Evolutionary conservation across 2,329 filamentous ascomycete species (phyloP).

Genomic region (Diaporthe ampelina): DNA sequence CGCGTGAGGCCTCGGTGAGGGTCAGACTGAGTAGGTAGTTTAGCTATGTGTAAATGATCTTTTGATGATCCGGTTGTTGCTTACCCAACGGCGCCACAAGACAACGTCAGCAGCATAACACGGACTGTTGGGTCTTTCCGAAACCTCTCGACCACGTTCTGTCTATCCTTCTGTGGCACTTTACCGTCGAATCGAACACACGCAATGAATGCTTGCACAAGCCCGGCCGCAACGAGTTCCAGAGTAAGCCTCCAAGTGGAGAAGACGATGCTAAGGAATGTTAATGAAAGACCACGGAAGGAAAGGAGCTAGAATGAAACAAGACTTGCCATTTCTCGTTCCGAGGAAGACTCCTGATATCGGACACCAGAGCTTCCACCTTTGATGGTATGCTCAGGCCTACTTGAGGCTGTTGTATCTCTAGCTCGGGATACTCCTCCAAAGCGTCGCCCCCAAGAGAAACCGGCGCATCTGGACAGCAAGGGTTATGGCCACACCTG

Average conservation of each 20-base stretch:
- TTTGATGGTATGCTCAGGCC: slow-evolving; percentile 49
- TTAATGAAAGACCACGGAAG: slow-evolving; percentile 10
- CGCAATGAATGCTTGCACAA: slow-evolving; percentile 52
- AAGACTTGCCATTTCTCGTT: slow-evolving; percentile 53
- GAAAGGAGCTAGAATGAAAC: background rate
- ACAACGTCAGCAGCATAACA: slow-evolving; percentile 63
- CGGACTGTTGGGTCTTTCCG: slow-evolving; percentile 51
- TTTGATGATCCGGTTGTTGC: slow-evolving; percentile 35
- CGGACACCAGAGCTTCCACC: slow-evolving; percentile 50
- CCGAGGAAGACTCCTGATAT: slow-evolving; percentile 45
- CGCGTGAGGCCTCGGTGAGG: slow-evolving; percentile 61
- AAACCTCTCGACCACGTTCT: slow-evolving; percentile 57
- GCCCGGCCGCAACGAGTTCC: slow-evolving; percentile 57
- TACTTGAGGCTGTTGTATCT: background rate
- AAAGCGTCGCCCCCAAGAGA: slow-evolving; percentile 44
- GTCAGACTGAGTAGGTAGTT: slow-evolving; percentile 54
- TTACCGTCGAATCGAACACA: slow-evolving; percentile 63
- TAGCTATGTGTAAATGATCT: background rate
- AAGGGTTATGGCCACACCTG: slow-evolving; percentile 47
- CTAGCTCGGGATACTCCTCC: slow-evolving; percentile 43
- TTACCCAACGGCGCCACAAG: slow-evolving; percentile 66
- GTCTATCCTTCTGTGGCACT: slow-evolving; percentile 57
- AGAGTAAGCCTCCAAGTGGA: slow-evolving; percentile 65
- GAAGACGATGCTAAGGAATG: slow-evolving; percentile 60
- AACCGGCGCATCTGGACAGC: slow-evolving; percentile 46